Conservation (phyloP, 139 green algal species). For the Chlorella sp. region DNA sequence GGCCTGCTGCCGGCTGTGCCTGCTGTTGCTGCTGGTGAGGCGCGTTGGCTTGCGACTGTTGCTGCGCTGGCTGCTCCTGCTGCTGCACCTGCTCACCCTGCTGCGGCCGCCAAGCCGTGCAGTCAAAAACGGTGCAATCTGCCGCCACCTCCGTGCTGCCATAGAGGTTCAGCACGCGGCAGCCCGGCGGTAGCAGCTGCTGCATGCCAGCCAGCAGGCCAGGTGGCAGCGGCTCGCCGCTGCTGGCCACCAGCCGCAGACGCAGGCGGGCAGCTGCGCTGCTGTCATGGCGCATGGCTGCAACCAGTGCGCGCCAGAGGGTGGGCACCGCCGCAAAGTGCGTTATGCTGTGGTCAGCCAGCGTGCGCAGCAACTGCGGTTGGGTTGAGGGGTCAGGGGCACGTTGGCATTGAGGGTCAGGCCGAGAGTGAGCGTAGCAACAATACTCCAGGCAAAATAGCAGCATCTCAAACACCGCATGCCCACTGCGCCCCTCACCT, state of each 20-base stretch:
- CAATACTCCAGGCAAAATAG: background rate
- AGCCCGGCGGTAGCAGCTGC: conserved; percentile 31
- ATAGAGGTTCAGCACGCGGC: conserved; percentile 67
- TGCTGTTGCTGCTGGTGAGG: conserved; percentile 47
- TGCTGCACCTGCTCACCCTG: conserved; percentile 34
- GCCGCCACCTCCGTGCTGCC: conserved; percentile 62
- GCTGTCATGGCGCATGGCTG: background rate
- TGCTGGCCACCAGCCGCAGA: conserved; percentile 57
- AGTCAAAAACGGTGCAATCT: conserved; percentile 46
- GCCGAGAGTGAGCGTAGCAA: background rate
- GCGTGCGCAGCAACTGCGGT: conserved; percentile 43
- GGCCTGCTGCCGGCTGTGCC: conserved; percentile 38
- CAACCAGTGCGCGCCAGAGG: conserved; percentile 49
- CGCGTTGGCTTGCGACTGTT: no score
- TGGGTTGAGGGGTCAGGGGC: background rate
- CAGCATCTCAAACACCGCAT: background rate
- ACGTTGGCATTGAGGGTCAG: no score
- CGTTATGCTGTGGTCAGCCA: conserved; percentile 50
- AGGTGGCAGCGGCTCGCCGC: conserved; percentile 58
- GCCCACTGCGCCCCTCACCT: background rate
- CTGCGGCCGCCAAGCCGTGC: background rate
- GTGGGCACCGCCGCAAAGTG: conserved; percentile 58
- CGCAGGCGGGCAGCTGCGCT: background rate
- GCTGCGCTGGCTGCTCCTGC: conserved; percentile 42
- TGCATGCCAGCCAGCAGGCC: conserved; percentile 44